Base-by-base conservation (phyloP, 179 eudicot genomes). In the Beta macrorhiza region DNA sequence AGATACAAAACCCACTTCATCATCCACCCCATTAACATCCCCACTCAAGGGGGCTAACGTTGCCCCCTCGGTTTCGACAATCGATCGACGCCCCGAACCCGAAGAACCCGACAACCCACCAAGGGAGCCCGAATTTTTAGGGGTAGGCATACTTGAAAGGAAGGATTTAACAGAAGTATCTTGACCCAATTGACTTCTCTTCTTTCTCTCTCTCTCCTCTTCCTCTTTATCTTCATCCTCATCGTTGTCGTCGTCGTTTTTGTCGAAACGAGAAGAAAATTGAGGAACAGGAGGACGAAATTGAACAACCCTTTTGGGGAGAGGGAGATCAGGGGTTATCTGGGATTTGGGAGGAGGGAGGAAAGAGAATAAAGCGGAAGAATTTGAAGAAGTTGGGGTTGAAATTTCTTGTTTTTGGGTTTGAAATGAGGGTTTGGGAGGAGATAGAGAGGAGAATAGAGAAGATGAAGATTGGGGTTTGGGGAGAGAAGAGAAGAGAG, bases 121-220 rank as follows among this genome's bases (percentile, higher is more conserved):
- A 61, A 91, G 82, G 0, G 93, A 56, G 0, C 47, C 80, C 1
- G 93, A 90, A 44, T 84, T 87, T 68, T 78, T 91, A 37, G 99
- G 95, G 0, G 93, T 93, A 4, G 99, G 98, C 58, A 95, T 85
- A 77, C 85, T 85, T 1, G 95, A 93, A 32, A 90, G 81, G 80
- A 92, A 89, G n/a, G 94, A 92, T 76, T 80, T 86, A 1, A 87
- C 88, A 22, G 94, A 82, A 13, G 86, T 19, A 7, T 88, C 82
- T 19, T 85, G 79, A 22, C 68, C 65, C 9, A 82, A 72, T 59
- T 84, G 85, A 74, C 22, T 53, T 4, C 80, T 12, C 74, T 71
- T 87, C 82, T 86, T 91, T 47, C 79, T 84, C 70, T 89, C 80
- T 75, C 79, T 82, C 20, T 85, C 90, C 5, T 85, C 82, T 5